These are phyloP conservation scores for Mucor racemosus DNA, from an alignment of 371 early-diverging fungal species.

Conservation along the genomic window DNA sequence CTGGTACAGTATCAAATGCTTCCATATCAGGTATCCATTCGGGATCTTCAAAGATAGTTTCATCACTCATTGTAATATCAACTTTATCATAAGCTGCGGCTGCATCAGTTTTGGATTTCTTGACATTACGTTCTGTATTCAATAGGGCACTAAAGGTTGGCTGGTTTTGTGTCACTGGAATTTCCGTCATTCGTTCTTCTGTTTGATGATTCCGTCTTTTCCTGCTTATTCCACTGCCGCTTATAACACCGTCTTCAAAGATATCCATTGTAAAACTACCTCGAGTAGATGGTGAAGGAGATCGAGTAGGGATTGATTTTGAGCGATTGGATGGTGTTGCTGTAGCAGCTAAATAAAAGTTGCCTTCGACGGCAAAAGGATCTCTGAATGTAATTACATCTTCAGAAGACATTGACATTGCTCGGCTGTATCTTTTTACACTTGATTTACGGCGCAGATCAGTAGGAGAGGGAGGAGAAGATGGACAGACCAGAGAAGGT, in stretches of 20 bases:
- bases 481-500: conserved; percentile 2
- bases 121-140: conserved; percentile 27
- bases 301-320: conserved; percentile 26
- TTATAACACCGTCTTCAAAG: conserved; percentile 11
- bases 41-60: conserved; percentile 25
- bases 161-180: conserved; percentile 21
- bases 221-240: conserved; percentile 2
- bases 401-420: conserved; percentile 18
- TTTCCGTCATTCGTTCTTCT: conserved; percentile 21
- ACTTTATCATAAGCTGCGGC: conserved; percentile 36
- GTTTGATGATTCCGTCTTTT: conserved; percentile 23
- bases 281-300: conserved; percentile 23
- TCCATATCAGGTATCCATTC: conserved; percentile 37
- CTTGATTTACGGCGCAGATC: conserved; percentile 35
- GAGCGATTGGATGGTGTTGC: conserved; percentile 1
- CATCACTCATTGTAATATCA: conserved; percentile 26
- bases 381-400: conserved; percentile 10
- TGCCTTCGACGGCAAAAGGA: conserved; percentile 10
- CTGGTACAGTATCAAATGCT: conserved; percentile 25
- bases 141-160: conserved; percentile 16
- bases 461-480: conserved; percentile 13
- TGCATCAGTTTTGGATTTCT: conserved; percentile 40
- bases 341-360: not conserved
- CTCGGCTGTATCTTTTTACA: conserved; percentile 17
- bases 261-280: conserved; percentile 28